Conservation (phyloP, 2,329 filamentous ascomycete species). For the Proliferodiscus dingleyae region DNA sequence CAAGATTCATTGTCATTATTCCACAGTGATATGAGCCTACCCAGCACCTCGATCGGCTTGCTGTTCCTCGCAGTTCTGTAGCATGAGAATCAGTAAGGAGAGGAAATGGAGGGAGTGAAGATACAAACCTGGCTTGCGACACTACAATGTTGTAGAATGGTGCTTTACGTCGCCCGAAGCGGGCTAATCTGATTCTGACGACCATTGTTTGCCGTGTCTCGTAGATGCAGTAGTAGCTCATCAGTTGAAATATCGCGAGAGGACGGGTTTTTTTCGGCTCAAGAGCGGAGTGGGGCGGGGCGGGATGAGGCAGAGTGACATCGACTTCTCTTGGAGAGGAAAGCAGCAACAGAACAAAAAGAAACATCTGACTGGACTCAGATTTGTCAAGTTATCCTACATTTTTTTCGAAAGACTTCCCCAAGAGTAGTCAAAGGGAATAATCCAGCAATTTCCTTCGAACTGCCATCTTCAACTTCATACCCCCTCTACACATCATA, state of each 20-base stretch:
- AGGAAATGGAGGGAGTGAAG: background rate
- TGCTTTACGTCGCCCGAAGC: constrained; percentile 82
- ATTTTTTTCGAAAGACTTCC: too few species aligned
- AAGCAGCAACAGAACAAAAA: background rate
- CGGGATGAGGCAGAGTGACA: background rate
- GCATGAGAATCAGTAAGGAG: background rate
- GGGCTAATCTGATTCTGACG: constrained; percentile 85
- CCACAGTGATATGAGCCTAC: constrained; percentile 29
- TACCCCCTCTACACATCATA: background rate
- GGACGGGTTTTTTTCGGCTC: too few species aligned
- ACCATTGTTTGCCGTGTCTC: too few species aligned
- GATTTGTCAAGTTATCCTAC: too few species aligned
- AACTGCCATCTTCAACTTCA: too few species aligned
- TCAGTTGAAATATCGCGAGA: too few species aligned
- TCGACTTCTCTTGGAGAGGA: background rate
- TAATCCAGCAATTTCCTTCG: too few species aligned
- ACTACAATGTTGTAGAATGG: constrained; percentile 98
- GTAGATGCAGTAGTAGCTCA: too few species aligned
- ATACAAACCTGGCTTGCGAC: constrained; percentile 74
- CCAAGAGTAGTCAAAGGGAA: too few species aligned
- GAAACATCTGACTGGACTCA: background rate
- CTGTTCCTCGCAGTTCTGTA: constrained; percentile 77
- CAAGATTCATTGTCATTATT: background rate
- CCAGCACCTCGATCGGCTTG: constrained; percentile 89
- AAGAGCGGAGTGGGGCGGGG: constrained; percentile 3